Conservation (phyloP, 1,284 basidiomycete genomes). For the Puccinia triticina region DNA sequence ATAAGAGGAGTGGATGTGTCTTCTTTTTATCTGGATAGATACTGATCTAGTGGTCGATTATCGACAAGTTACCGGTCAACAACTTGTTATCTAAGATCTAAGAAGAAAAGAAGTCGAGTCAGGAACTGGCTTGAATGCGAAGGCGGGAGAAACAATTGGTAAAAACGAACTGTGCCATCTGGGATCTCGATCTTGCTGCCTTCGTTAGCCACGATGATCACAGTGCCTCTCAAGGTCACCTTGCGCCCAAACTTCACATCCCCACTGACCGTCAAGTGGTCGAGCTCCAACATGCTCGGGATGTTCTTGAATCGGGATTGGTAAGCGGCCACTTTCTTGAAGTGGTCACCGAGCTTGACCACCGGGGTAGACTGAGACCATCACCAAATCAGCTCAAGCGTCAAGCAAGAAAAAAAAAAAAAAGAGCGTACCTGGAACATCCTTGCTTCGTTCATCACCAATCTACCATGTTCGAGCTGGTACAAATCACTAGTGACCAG, state of each 20-base stretch:
- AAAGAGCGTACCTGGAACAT: conserved; percentile 53
- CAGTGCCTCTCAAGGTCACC: conserved; percentile 68
- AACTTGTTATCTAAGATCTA: conserved; percentile 79
- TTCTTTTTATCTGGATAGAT: not conserved
- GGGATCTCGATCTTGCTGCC: conserved; percentile 94
- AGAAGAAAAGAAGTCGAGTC: not conserved
- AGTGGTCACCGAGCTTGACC: conserved; percentile 86
- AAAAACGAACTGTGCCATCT: conserved; percentile 70
- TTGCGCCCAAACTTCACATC: conserved; percentile 95
- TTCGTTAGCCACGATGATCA: conserved; percentile 78
- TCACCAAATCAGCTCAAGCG: not conserved
- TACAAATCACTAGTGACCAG: conserved; percentile 98
- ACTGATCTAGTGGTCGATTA: conserved; percentile 59
- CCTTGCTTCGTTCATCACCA: conserved; percentile 70
- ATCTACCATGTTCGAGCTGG: conserved; percentile 88
- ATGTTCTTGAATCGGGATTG: conserved; percentile 98
- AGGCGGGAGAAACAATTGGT: not conserved
- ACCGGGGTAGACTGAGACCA: conserved; percentile 79
- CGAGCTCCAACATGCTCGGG: conserved; percentile 78
- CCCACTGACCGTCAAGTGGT: conserved; percentile 94
- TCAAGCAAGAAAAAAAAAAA: not conserved
- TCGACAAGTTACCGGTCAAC: conserved; percentile 60
- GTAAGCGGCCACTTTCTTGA: conserved; percentile 87
- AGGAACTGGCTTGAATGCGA: not conserved
- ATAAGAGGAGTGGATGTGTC: not conserved